These are phyloP conservation scores for Globisporangium ultimum DNA, from an alignment of 352 stramenopile species.

Conservation along the genomic window DNA sequence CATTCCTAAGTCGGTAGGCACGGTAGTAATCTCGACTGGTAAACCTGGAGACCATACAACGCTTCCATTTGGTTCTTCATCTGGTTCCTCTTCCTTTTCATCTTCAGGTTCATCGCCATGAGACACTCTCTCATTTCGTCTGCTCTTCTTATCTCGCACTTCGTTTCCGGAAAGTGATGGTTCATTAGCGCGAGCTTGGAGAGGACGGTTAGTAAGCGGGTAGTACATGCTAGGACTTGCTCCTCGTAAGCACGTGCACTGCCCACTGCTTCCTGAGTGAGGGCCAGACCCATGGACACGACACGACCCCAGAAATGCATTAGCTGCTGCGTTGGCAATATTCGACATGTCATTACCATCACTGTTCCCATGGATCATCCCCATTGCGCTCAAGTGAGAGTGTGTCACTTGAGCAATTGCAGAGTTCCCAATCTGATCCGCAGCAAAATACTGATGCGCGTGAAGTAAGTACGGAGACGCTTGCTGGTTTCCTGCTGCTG, in stretches of 20 bases:
- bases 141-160: background rate
- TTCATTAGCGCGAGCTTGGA: too few species aligned
- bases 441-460: constrained; percentile 14
- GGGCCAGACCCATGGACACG: constrained; percentile 6
- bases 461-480: constrained; percentile 8
- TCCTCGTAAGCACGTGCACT: constrained; percentile 37
- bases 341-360: background rate
- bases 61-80: constrained; percentile 9
- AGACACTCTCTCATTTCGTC: background rate
- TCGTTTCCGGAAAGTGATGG: too few species aligned
- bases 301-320: background rate
- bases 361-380: background rate
- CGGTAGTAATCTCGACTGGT: constrained; percentile 12
- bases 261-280: background rate
- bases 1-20: constrained; percentile 23
- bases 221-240: constrained; percentile 15
- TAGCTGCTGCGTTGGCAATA: too few species aligned
- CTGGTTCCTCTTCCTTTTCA: constrained; percentile 17
- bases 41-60: constrained; percentile 6
- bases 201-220: too few species aligned
- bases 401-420: background rate
- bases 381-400: too few species aligned
- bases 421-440: constrained; percentile 2
- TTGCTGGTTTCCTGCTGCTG: background rate
- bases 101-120: background rate